phyloP scores from a whole-genome alignment of 306 rosid genomes.

The Macrotyloma uniflorum region DNA sequence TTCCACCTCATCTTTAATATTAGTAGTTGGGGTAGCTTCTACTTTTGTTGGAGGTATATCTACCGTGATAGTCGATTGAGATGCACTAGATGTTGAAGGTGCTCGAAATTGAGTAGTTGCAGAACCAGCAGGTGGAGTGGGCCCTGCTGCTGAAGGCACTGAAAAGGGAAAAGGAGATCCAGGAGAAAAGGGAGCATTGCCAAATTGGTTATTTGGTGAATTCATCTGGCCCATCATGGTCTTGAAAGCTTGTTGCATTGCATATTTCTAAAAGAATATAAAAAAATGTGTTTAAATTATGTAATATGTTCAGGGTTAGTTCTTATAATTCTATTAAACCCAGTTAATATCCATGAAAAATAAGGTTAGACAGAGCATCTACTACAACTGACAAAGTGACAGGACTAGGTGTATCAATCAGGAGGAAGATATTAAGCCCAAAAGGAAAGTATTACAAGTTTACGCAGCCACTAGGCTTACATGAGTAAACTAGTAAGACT shows the following conservation, averaged over 20 bases:
- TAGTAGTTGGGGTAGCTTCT: constrained; percentile 54
- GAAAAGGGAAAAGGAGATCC: constrained; percentile 90
- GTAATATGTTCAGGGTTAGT: constrained; percentile 19
- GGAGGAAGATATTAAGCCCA: background rate
- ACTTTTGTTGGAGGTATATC: constrained; percentile 73
- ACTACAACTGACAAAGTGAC: constrained; percentile 8
- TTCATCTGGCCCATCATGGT: constrained; percentile 91
- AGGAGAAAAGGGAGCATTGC: constrained; percentile 62
- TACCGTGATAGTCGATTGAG: constrained; percentile 67
- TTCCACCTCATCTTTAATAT: constrained; percentile 52
- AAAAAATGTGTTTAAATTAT: constrained; percentile 16
- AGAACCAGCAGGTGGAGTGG: constrained; percentile 47
- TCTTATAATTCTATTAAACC: constrained; percentile 9
- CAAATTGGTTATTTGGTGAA: constrained; percentile 68
- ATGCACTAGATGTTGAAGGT: constrained; percentile 41
- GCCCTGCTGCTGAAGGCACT: constrained; percentile 53
- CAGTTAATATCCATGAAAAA: constrained; percentile 14
- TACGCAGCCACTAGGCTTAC: background rate
- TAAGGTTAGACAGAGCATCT: constrained; percentile 21
- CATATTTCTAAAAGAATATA: constrained; percentile 75
- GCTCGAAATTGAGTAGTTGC: constrained; percentile 42
- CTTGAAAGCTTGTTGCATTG: constrained; percentile 99
- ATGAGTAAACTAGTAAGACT: background rate
- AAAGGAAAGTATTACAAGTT: background rate
- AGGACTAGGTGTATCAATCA: background rate